Percentiles rank a stretch among this genome's conserved stretches.
These are phyloP conservation scores for Jatropha podagrica DNA, from an alignment of 441 rosid species.

Conservation along the genomic window DNA sequence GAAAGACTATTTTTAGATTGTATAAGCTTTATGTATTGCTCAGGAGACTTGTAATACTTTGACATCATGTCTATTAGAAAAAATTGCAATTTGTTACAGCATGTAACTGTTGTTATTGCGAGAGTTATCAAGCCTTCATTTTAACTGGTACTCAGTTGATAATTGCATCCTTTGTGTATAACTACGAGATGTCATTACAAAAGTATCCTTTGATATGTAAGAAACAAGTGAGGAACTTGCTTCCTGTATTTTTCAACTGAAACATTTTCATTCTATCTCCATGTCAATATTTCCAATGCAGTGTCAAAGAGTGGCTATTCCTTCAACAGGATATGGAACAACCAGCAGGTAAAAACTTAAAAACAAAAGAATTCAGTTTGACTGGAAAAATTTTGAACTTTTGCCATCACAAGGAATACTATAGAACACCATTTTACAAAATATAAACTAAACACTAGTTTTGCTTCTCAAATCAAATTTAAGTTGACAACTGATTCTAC, in stretches of 20 bases:
- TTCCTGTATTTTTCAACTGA: too few species aligned
- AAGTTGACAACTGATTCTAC: background rate
- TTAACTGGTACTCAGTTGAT: too few species aligned
- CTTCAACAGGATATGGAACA: background rate
- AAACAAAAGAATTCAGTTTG: background rate
- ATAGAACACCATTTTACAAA: background rate
- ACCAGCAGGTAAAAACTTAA: background rate
- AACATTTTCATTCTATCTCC: background rate
- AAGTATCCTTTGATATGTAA: too few species aligned
- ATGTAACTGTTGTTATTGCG: too few species aligned
- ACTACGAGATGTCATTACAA: background rate
- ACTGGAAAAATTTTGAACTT: too few species aligned
- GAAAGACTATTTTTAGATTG: background rate
- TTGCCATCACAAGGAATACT: background rate
- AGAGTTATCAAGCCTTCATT: too few species aligned
- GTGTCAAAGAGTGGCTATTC: background rate
- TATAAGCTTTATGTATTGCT: background rate
- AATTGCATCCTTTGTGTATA: too few species aligned
- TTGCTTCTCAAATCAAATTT: background rate
- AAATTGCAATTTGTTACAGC: background rate
- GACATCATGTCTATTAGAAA: background rate
- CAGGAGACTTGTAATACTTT: background rate
- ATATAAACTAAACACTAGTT: background rate
- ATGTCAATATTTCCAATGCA: background rate
- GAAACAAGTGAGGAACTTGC: too few species aligned